Base-by-base conservation (phyloP, 257 asterid genomes). In the Salvia splendens region DNA sequence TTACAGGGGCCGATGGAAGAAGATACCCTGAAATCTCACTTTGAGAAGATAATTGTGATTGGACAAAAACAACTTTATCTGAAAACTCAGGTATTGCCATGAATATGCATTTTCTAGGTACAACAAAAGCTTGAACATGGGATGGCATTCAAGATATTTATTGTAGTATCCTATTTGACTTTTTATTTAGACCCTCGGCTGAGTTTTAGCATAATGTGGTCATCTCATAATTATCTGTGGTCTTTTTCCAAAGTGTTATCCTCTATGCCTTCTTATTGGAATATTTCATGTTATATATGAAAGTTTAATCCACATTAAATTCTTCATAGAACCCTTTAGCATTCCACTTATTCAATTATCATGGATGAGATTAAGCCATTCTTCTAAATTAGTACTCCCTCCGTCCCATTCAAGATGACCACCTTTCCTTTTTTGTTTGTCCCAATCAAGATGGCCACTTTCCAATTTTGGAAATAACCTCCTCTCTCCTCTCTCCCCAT, bases 1-100 rank as follows among this genome's bases (percentile, higher is more conserved):
- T 76, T 94, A 80, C 96, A 88, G 81, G 98, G 96, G 60, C 99
- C 99, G 68, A 78, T 88, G 88, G 98, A 91, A 78, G 99, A 94
- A 88, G 96, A 87, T 71, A 80, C 90, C 50, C 86, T 89, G 45
- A 87, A 87, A 77, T 91, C 95, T 75, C 98, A 94, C 77, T 89
- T 91, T 84, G 97, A 87, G 82, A 91, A 85, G 82, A 91, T 94
- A 65, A 86, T 86, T 46, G 52, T 76, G 79, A 77, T 94, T 78
- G 87, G 82, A 53, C 89, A 80, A 80, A 89, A 82, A 73, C 85
- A 75, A 62, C 87, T 72, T 70, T 24, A 61, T 72, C 84, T 79
- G 49, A 91, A 78, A 81, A 71, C 76, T 78, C 98, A 84, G 97
- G 99, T 91, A 79, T 67, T 30, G 20, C 42, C 65, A 16, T 12